Conservation (phyloP, 148 eudicot species). For the Rhododendron williamsianum region DNA sequence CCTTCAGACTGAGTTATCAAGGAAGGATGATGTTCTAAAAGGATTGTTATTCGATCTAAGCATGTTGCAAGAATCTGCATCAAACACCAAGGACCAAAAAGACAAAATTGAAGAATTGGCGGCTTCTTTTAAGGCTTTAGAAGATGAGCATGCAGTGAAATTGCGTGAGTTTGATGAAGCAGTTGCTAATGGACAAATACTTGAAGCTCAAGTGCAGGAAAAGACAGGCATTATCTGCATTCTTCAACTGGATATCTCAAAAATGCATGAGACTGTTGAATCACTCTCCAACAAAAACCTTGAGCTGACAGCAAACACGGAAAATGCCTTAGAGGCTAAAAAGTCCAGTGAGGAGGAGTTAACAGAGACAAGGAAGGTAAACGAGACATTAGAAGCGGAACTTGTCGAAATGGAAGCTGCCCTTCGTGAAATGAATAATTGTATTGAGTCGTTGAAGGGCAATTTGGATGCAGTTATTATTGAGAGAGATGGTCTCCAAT, state of each 20-base stretch:
- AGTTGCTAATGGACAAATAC: slow-evolving; percentile 27
- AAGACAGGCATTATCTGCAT: slow-evolving; percentile 39
- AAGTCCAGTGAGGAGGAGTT: slow-evolving; percentile 47
- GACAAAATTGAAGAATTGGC: slow-evolving; percentile 51
- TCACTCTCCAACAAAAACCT: slow-evolving; percentile 42
- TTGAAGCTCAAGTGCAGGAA: slow-evolving; percentile 57
- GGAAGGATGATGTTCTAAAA: slow-evolving; percentile 71
- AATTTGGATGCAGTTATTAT: slow-evolving; percentile 39
- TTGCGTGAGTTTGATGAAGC: slow-evolving; percentile 49
- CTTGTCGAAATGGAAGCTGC: slow-evolving; percentile 48
- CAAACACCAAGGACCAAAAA: slow-evolving; percentile 53
- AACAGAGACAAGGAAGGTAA: slow-evolving; percentile 37
- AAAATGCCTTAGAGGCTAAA: slow-evolving; percentile 41
- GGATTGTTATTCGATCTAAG: slow-evolving; percentile 76
- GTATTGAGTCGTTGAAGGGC: slow-evolving; percentile 49
- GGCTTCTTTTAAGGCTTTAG: slow-evolving; percentile 43
- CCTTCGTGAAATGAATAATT: slow-evolving; percentile 38
- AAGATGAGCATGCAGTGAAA: slow-evolving; percentile 41
- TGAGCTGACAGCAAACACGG: slow-evolving; percentile 32
- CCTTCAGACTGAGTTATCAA: slow-evolving; percentile 47
- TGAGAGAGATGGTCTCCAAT: slow-evolving; percentile 52
- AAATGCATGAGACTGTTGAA: slow-evolving; percentile 33
- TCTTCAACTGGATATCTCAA: slow-evolving; percentile 49
- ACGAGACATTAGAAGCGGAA: slow-evolving; percentile 57
- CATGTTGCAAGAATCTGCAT: slow-evolving; percentile 74